Evolutionary conservation across 176 grass and related monocot genomes (phyloP), one percentile per base, ranked within the genome.

Genomic region (Eremochloa ophiuroides): DNA sequence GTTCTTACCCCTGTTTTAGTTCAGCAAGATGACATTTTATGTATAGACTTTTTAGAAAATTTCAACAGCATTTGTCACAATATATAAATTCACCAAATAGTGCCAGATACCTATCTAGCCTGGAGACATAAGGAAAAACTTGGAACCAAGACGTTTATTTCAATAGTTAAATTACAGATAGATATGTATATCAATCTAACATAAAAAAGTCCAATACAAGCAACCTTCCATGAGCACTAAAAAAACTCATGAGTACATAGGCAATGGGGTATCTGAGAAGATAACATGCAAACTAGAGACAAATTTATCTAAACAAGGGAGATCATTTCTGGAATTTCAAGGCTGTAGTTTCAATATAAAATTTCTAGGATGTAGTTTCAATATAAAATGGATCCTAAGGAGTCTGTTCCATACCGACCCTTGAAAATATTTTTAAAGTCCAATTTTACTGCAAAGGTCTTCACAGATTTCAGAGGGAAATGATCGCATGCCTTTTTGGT

Each of bases 51-150:
- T n/a, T n/a, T n/a, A n/a, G n/a, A n/a, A n/a, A n/a, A n/a, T n/a
- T n/a, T n/a, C n/a, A n/a, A n/a, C n/a, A n/a, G n/a, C n/a, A n/a
- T n/a, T n/a, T n/a, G n/a, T n/a, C n/a, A n/a, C n/a, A n/a, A n/a
- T n/a, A n/a, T n/a, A n/a, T 73, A 42, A 85, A 97, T 82, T 97
- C 95, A 47, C 95, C 95, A 74, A 92, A 97, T 39, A 97, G 62
- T 40, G 83, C 53, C 50, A 97, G 92, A 90, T 97, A 97, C 63
- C 94, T 91, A 92, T 97, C 94, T 88, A 92, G 90, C 95, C 95
- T 94, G 85, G 66, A 87, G 63, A 88, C 51, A 83, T 22, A 79
- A 78, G 46, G 22, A 38, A 84, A 79, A 86, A 66, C 40, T 66
- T 80, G 42, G 18, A 65, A 46, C 64, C 11, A 68, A 2, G 31